phyloP scores from a whole-genome alignment of 805 yeast genomes.

The Dipodascopsis tothii region DNA sequence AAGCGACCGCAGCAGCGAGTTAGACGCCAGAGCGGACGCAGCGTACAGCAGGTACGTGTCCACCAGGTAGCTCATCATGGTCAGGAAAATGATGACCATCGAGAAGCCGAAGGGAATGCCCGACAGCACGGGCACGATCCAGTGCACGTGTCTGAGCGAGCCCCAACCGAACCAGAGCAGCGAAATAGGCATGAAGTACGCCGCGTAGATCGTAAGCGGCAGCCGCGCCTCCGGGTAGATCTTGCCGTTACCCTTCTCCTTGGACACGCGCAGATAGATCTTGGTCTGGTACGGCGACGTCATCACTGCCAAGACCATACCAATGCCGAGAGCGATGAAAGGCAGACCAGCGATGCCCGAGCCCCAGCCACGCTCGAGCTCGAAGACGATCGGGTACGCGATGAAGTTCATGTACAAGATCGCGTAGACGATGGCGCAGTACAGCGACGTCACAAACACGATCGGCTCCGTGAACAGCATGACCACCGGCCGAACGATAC shows the following conservation, averaged over 20 bases:
- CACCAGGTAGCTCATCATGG: constrained; percentile 57
- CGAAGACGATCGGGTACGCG: constrained; percentile 52
- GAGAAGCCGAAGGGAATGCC: constrained; percentile 53
- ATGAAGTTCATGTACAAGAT: constrained; percentile 57
- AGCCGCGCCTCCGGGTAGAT: constrained; percentile 56
- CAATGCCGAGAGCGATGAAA: constrained; percentile 52
- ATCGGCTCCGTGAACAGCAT: constrained; percentile 52
- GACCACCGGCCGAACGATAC: constrained; percentile 48
- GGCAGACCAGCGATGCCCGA: constrained; percentile 55
- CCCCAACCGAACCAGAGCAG: constrained; percentile 68
- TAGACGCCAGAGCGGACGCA: constrained; percentile 60
- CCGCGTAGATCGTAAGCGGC: constrained; percentile 44
- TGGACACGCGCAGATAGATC: constrained; percentile 35
- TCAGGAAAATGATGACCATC: constrained; percentile 54
- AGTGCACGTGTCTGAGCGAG: constrained; percentile 46
- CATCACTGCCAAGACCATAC: constrained; percentile 39
- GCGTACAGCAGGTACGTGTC: constrained; percentile 62
- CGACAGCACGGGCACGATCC: constrained; percentile 60
- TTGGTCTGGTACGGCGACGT: constrained; percentile 41
- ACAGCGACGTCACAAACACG: constrained; percentile 53
- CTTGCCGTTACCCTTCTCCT: constrained; percentile 42
- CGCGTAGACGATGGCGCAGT: constrained; percentile 59
- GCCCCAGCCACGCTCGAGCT: constrained; percentile 51
- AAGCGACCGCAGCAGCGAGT: constrained; percentile 61
- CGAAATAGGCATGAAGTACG: constrained; percentile 50